These are phyloP conservation scores for Beauveria pseudobassiana DNA, from an alignment of 2,329 filamentous ascomycete species.

Conservation along the genomic window DNA sequence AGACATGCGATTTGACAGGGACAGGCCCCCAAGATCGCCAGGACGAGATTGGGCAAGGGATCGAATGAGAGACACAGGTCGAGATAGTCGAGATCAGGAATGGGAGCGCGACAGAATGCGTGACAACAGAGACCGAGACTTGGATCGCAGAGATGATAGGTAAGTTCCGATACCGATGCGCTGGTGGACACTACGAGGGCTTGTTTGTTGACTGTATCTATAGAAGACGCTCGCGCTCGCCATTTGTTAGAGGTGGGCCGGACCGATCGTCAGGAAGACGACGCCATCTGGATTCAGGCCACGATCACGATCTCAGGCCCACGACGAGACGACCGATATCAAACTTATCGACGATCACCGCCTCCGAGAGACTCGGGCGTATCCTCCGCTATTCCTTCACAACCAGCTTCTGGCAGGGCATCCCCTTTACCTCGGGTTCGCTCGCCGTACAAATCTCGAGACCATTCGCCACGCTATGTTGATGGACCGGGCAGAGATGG, in stretches of 20 bases:
- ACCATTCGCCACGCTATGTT: slow-evolving; percentile 28
- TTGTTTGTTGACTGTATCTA: slow-evolving; percentile 12
- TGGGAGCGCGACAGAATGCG: slow-evolving; percentile 21
- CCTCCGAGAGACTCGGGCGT: slow-evolving; percentile 42
- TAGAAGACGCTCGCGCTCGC: slow-evolving; percentile 49
- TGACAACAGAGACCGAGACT: slow-evolving; percentile 23
- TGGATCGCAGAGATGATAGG: slow-evolving; percentile 37
- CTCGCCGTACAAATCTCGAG: slow-evolving; percentile 39
- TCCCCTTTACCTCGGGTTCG: slow-evolving; percentile 45
- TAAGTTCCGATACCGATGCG: slow-evolving; percentile 15
- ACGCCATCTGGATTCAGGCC: slow-evolving; percentile 39
- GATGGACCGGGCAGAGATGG: slow-evolving; percentile 22
- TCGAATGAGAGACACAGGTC: slow-evolving; percentile 17
- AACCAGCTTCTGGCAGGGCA: slow-evolving; percentile 42
- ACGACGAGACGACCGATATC: slow-evolving; percentile 38
- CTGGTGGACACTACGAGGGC: neutral
- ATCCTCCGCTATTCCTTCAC: slow-evolving; percentile 43
- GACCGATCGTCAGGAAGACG: slow-evolving; percentile 27
- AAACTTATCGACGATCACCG: slow-evolving; percentile 38
- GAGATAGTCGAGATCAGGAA: slow-evolving; percentile 26
- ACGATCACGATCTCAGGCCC: slow-evolving; percentile 42
- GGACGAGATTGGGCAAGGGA: slow-evolving; percentile 28
- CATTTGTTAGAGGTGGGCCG: slow-evolving; percentile 30
- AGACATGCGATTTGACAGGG: slow-evolving; percentile 30
- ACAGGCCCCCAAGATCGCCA: slow-evolving; percentile 28